A percentile compares a stretch with the other conserved stretches of the same genome.
These are phyloP conservation scores for Apocynum venetum DNA, from an alignment of 257 asterid genomes.

Conservation along the genomic window DNA sequence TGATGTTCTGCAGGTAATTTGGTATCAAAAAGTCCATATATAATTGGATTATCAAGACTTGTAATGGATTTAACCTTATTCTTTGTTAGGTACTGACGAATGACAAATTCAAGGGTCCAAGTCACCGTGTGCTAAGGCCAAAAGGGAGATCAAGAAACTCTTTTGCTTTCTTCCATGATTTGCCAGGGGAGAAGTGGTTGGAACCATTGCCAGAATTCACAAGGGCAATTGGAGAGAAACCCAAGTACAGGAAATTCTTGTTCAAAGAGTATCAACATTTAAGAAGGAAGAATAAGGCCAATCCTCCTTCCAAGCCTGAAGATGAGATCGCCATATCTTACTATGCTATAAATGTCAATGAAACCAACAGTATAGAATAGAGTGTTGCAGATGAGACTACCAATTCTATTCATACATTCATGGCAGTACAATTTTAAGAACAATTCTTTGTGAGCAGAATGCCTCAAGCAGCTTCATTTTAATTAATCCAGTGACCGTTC, in stretches of 20 bases:
- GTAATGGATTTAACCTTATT: too few relatives aligned
- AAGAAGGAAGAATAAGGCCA: slow-evolving; percentile 34
- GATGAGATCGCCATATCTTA: slow-evolving; percentile 29
- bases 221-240: slow-evolving; percentile 22
- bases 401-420: too few relatives aligned
- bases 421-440: too few relatives aligned
- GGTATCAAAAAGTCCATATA: background rate
- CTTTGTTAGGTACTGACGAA: slow-evolving; percentile 29
- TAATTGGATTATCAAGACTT: too few relatives aligned
- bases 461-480: too few relatives aligned
- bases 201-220: slow-evolving; percentile 44
- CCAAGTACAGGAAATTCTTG: slow-evolving; percentile 34
- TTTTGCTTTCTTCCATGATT: slow-evolving; percentile 31
- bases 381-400: too few relatives aligned
- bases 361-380: background rate
- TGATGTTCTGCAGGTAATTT: slow-evolving; percentile 34
- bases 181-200: slow-evolving; percentile 37
- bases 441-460: too few relatives aligned
- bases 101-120: slow-evolving; percentile 41
- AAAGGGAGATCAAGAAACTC: slow-evolving; percentile 31
- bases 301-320: slow-evolving; percentile 36
- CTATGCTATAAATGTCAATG: slow-evolving; percentile 16
- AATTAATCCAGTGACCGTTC: too few relatives aligned
- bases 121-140: slow-evolving; percentile 38
- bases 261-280: slow-evolving; percentile 28